Base-by-base conservation (phyloP, 768 basidiomycete species). In the Collybia nuda region DNA sequence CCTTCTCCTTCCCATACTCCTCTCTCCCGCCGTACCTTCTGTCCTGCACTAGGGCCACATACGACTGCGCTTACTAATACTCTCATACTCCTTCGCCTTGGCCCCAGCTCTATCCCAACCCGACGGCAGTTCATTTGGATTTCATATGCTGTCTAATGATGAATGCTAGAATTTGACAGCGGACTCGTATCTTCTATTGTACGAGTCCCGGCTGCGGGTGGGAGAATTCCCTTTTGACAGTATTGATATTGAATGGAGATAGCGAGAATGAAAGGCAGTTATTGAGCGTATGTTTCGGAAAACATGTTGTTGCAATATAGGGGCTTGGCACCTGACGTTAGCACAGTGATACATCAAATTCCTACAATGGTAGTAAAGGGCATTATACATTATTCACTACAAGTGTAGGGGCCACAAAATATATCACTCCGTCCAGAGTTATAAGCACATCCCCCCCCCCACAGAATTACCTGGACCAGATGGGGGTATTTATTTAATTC, bases 41-140 rank as follows among this genome's bases (percentile, higher is more conserved):
- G 42, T 69, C 66, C 36, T 62, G 56, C 14, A 65, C 67, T 6
- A 65, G 62, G 1, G 57, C 62, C 3, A 54, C 53, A 46, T 72
- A 71, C 0, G 69, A 67, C 52, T 63, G 55, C 47, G 61, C 40
- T 72, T 72, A 39, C 67, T 62, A 17, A 62, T 58, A 23, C 52
- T 59, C 44, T 57, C 50, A 47, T 73, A 72, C 42, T 69, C 71
- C 12, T 70, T 72, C 26, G 71, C 69, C 48, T 65, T 60, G 28
- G 63, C 62, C 2, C 72, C 73, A 1, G 69, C 70, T n/a, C 64
- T 65, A 49, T 73, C 80, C 68, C 68, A 80, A 0, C 75, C 74
- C 3, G 77, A 73, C 5, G 78, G 75, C 2, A 75, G 66, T 48
- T 82, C 79, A 49, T 79, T 67, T 3, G 81, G 77, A 24, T 71